Conservation (phyloP, 2,329 filamentous ascomycete species). For the Thielaviopsis punctulata region DNA sequence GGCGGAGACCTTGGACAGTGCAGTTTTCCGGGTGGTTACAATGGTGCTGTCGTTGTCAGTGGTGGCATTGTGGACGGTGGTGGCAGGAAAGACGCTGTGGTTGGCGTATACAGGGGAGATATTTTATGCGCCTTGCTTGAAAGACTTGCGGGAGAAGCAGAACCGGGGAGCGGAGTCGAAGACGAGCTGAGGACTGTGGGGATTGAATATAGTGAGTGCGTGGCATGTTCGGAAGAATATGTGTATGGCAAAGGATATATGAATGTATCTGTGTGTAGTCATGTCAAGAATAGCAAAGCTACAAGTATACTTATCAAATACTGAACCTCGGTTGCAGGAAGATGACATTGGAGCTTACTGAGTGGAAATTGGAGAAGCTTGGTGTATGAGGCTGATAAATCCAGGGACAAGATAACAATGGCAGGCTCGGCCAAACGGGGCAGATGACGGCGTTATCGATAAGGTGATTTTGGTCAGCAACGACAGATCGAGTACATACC, state of each 20-base stretch:
- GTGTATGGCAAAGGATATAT: background rate
- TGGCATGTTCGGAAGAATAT: no score
- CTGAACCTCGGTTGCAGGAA: no score
- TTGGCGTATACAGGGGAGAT: conserved; percentile 24
- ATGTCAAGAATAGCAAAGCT: no score
- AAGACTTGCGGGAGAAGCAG: conserved; percentile 20
- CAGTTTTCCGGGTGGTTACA: conserved; percentile 26
- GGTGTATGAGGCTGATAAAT: no score
- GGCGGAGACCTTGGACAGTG: conserved; percentile 24
- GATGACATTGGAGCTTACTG: no score
- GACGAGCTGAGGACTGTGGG: background rate
- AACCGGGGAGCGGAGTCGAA: conserved; percentile 10
- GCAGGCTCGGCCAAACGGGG: no score
- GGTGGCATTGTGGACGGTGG: conserved; percentile 25
- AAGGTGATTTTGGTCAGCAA: background rate
- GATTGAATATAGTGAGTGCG: background rate
- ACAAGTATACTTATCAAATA: no score
- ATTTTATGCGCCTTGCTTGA: conserved; percentile 26
- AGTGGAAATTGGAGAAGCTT: no score
- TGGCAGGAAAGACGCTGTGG: conserved; percentile 23
- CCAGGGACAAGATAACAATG: background rate
- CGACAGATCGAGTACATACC: no score
- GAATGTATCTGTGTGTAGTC: no score
- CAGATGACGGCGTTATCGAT: background rate
- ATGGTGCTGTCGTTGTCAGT: conserved; percentile 25